Evolutionary conservation across 805 yeast genomes (phyloP), one percentile per base, ranked within the genome.

Genomic region (Candida parachauliodes): DNA sequence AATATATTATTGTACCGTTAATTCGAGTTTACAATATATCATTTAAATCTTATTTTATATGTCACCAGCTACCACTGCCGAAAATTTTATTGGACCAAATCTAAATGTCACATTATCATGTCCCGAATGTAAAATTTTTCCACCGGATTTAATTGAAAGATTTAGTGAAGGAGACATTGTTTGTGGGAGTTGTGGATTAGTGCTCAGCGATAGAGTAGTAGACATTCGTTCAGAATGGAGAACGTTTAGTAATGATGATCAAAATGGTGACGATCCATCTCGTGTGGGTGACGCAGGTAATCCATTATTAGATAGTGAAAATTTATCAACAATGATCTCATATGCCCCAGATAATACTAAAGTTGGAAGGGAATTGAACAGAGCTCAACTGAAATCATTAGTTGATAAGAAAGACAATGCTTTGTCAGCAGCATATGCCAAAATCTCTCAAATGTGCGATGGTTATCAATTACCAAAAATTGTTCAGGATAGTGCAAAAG

Each of bases 231-330:
- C 96, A 1, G 98, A 91, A 70, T 91, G 98, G 98, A 85, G 98
- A 70, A 93, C 98, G 2, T 91, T 91, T 60, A 83, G 94, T 42
- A 93, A 93, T 57, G 98, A 91, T 59, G 98, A 91, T 60, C 98
- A 91, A 60, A 93, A 91, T 50, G 95, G 95, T 51, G 97, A 88
- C 60, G 98, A 91, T 59, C 98, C 98, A 4, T 82, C 93, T 48
- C 98, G 98, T 85, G 98, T 91, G 46, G 98, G 98, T 61, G 97
- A 89, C 57, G 97, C 97, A 4, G 81, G 88, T 12, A 89, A 89
- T 57, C 96, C 97, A 8, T 68, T 89, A 38, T 72, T 93, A 49
- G 97, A 89, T 54, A 84, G 94, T 15, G 91, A 85, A 50, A 94
- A 89, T 60, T 78, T 91, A 39, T 87, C 94, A 11, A 91, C 98